Evolutionary conservation across 2,329 filamentous ascomycete species (phyloP), one percentile per base, ranked within the genome.

Genomic region (Curvularia hawaiiensis): DNA sequence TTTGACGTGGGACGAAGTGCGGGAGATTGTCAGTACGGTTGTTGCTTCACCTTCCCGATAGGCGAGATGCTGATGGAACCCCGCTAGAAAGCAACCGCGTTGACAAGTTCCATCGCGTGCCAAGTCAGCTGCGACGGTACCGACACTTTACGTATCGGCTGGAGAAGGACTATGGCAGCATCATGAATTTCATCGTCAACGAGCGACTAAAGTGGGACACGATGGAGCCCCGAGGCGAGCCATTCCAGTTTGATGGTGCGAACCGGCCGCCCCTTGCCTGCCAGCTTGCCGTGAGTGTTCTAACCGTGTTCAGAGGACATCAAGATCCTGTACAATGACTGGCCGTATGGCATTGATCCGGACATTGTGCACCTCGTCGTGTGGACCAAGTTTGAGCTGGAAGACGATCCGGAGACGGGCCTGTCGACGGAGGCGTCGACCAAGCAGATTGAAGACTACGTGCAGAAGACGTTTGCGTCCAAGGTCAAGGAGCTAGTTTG

Each of bases 331-430:
- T 86, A 85, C 77, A 98, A 98, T 72, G 93, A 98, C 81, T 97
- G 92, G 91, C 94, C 94, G 0, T 98, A 97, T 70, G 92, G 91
- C 0, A 82, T 97, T 52, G 91, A 95, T 67, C 72, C 80, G 46
- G 82, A 84, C 50, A 93, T 97, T 62, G 85, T 91, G 16, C 94
- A 97, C 73, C 80, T 97, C 3, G 91, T 97, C 5, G 87, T 97
- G 12, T 98, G 94, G 94, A 95, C 90, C 47, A 97, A 97, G 76
- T 97, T 96, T 70, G 82, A 84, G 47, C 80, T 97, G 24, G 83
- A 87, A 52, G 90, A 92, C 56, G 88, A 95, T 66, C 75, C 85
- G 0, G 79, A 78, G 18, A 79, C 86, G 0, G 88, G 85, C 14
- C 87, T 92, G 62, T 77, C 96, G 71, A 91, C 89, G 1, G 80